Base-by-base conservation (phyloP, 371 early-diverging fungal genomes). In the Sporodiniella umbellata region DNA sequence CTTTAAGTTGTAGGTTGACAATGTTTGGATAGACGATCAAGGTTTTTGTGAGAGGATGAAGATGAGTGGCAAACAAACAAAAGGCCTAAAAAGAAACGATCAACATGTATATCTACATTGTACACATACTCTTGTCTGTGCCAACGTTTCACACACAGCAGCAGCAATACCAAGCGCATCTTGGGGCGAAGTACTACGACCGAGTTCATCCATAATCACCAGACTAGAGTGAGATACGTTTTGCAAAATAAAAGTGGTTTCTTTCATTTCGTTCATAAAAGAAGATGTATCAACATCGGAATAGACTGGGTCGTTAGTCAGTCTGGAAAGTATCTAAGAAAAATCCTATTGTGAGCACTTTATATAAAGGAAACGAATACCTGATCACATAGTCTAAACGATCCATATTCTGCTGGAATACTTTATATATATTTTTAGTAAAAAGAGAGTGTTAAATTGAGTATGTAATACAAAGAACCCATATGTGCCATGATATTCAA, bases 121-220 rank as follows among this genome's bases (percentile, higher is more conserved):
- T 12, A 24, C 23, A 22, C 17, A 26, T 65, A 77, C 76, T 52
- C 73, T 81, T 37, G 71, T 68, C 12, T 69, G 59, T 3, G 87
- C 66, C 19, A 95, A 62, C 8, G 81, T 75, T 56, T 96, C 95
- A 40, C 81, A 82, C 6, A 94, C 79, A 17, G 94, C 92, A 52
- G 76, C 79, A 6, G 93, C 77, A 8, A 96, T 83, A 4, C 88
- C 87, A 2, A 92, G 54, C 2, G 94, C 98, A 75, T 97, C 73
- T 14, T 63, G 60, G 5, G 85, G 87, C 1, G 90, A 87, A 12
- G 95, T 93, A 8, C 99, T 98, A 72, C 98, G 68, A 5, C 99
- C 99, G 11, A 99, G 83, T 69, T 99, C 99, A 64, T 99, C 99
- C 40, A 99, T 85, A 23, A 99, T 69, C 1, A 96, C 83, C 17